Evolutionary conservation across 306 rosid species (phyloP).

Genomic region (Senna tora): DNA sequence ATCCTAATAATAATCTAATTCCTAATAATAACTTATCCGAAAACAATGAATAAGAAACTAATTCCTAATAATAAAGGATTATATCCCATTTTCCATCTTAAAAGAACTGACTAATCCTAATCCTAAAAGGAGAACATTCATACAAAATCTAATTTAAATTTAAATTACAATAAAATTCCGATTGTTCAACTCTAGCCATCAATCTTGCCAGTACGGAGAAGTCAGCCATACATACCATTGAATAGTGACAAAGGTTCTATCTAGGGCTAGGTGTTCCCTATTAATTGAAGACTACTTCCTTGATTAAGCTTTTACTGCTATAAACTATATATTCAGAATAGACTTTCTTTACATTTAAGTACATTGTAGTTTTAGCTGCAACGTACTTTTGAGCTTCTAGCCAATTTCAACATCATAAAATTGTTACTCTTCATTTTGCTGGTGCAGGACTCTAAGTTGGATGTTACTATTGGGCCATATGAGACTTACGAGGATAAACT

Average conservation of each 20-base stretch:
- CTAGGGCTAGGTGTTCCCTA: neutral
- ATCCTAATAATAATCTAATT: no score
- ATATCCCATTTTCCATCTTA: no score
- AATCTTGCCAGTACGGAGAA: slow-evolving; percentile 10
- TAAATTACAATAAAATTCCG: no score
- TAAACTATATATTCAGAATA: neutral
- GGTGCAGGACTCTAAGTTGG: slow-evolving; percentile 83
- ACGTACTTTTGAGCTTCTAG: neutral
- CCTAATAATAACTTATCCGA: no score
- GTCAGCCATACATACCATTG: slow-evolving; percentile 14
- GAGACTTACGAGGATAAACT: slow-evolving; percentile 91
- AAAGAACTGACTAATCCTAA: no score
- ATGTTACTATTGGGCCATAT: slow-evolving; percentile 93
- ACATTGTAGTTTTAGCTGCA: neutral
- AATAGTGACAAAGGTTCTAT: slow-evolving; percentile 1
- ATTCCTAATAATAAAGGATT: no score
- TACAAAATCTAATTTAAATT: no score
- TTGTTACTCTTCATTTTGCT: slow-evolving; percentile 25
- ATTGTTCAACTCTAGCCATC: no score
- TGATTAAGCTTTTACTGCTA: slow-evolving; percentile 10
- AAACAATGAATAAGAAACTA: no score
- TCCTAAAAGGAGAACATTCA: no score
- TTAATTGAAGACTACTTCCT: neutral
- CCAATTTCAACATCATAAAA: slow-evolving; percentile 35
- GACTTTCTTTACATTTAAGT: slow-evolving; percentile 2